Evolutionary conservation across 1,284 basidiomycete genomes (phyloP).

Genomic region (Cryptococcus sp.): DNA sequence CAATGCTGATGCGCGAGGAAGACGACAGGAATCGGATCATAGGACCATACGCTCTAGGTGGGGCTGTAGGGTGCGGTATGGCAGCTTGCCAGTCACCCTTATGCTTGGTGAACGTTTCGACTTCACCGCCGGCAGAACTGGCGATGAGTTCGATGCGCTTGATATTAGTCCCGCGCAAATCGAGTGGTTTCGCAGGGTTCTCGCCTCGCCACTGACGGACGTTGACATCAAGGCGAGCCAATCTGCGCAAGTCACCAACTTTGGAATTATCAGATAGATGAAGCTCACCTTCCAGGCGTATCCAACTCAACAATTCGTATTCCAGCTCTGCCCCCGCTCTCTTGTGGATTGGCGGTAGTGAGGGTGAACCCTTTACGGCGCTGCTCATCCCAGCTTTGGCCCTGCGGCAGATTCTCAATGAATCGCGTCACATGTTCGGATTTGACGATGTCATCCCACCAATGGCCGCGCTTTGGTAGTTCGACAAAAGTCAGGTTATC

Average conservation of each 20-base stretch:
- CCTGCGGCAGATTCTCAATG: slow-evolving; percentile 25
- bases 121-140: neutral
- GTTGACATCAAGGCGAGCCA: slow-evolving; percentile 46
- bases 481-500: slow-evolving; percentile 37
- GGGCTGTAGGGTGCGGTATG: slow-evolving; percentile 3
- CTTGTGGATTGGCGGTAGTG: slow-evolving; percentile 52
- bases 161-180: slow-evolving; percentile 39
- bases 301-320: slow-evolving; percentile 52
- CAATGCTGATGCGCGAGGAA: slow-evolving; percentile 59
- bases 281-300: slow-evolving; percentile 42
- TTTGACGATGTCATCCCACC: slow-evolving; percentile 52
- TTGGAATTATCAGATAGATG: neutral
- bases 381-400: slow-evolving; percentile 24
- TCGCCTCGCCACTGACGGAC: slow-evolving; percentile 35
- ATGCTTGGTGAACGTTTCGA: neutral
- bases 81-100: neutral
- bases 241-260: slow-evolving; percentile 11
- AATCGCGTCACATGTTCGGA: slow-evolving; percentile 41
- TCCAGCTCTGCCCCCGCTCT: slow-evolving; percentile 50
- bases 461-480: slow-evolving; percentile 47
- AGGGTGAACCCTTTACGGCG: slow-evolving; percentile 46
- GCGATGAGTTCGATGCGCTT: slow-evolving; percentile 29
- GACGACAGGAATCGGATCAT: slow-evolving; percentile 66
- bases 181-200: slow-evolving; percentile 15
- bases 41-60: slow-evolving; percentile 59